These are phyloP conservation scores for Colletotrichum brevisporum DNA, from an alignment of 2,329 filamentous ascomycete species.

Conservation along the genomic window DNA sequence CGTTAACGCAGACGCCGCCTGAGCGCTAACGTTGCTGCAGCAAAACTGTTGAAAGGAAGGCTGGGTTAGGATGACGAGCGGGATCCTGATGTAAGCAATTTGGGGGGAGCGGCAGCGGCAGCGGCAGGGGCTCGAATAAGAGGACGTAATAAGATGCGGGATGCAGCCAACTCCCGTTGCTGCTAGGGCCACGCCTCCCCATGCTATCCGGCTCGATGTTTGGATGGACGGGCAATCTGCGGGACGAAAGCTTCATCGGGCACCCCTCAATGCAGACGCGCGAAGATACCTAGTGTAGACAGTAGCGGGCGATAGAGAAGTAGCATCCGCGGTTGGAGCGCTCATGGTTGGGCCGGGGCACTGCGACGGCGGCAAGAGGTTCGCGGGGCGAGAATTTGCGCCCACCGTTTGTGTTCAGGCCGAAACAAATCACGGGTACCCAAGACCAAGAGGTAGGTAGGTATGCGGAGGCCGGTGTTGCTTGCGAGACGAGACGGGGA, in stretches of 20 bases:
- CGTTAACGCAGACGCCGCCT: too few species aligned
- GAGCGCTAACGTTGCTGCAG: too few species aligned
- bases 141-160: constrained; percentile 26
- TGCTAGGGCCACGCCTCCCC: constrained; percentile 16
- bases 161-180: constrained; percentile 21
- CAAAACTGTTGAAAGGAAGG: too few species aligned
- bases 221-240: constrained; percentile 7
- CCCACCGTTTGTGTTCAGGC: too few species aligned
- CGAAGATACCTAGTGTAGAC: too few species aligned
- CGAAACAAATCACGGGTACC: neutral
- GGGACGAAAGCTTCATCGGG: constrained; percentile 8
- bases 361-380: neutral
- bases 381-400: too few species aligned
- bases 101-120: neutral
- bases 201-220: neutral
- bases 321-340: too few species aligned
- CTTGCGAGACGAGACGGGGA: constrained; percentile 9
- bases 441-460: neutral
- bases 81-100: constrained; percentile 12
- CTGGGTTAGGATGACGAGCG: constrained; percentile 1
- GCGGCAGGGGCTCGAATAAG: neutral
- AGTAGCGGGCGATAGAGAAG: too few species aligned
- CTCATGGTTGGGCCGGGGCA: neutral
- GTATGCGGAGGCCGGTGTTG: neutral
- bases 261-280: too few species aligned